Evolutionary conservation across 768 basidiomycete genomes (phyloP).

Genomic region (Dendrothele bispora): DNA sequence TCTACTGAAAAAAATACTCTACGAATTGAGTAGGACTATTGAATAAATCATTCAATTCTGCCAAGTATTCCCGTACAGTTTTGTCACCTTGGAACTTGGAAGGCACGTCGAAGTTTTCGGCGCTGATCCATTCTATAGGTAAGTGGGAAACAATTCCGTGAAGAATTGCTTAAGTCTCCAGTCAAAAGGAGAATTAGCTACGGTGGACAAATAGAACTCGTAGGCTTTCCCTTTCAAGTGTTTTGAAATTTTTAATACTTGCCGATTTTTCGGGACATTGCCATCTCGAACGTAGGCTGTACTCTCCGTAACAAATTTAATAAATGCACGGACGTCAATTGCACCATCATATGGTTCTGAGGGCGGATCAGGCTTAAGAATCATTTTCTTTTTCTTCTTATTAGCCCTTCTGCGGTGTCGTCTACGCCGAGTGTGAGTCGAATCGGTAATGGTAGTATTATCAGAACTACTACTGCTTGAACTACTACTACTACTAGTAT

Average conservation of each 20-base stretch:
- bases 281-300: conserved; percentile 6
- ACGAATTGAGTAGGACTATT: too few relatives aligned
- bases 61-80: conserved; percentile 28
- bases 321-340: background rate
- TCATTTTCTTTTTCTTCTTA: background rate
- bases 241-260: background rate
- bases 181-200: conserved; percentile 1
- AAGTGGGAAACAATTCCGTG: conserved; percentile 1
- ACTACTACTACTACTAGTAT: too few relatives aligned
- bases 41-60: conserved; percentile 21
- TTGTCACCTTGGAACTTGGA: conserved; percentile 19
- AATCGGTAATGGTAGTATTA: too few relatives aligned
- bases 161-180: conserved; percentile 4
- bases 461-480: too few relatives aligned
- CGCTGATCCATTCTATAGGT: conserved; percentile 24
- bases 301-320: conserved; percentile 5
- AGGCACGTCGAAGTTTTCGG: conserved; percentile 7
- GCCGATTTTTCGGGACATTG: conserved; percentile 2
- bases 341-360: conserved; percentile 5
- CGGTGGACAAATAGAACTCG: conserved; percentile 1
- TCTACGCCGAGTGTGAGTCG: too few relatives aligned
- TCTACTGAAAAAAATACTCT: too few relatives aligned
- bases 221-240: background rate
- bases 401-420: too few relatives aligned
- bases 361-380: conserved; percentile 4